Evolutionary conservation across 2,329 filamentous ascomycete genomes (phyloP), one percentile per base, ranked within the genome.

Genomic region (Chrysosporium keratinophilum): DNA sequence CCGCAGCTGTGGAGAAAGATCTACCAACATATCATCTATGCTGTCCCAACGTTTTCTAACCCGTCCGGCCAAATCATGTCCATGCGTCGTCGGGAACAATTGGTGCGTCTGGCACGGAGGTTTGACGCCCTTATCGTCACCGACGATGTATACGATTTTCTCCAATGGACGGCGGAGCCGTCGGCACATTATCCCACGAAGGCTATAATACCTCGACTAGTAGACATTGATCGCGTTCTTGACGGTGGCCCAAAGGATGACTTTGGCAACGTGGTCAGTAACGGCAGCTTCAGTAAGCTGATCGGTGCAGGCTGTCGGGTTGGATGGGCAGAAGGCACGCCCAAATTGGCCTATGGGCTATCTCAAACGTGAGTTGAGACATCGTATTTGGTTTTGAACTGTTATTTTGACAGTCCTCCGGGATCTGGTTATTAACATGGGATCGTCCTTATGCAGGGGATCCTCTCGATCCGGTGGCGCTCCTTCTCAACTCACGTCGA

Each of bases 131-230:
- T 97, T n/a, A 70, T 96, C 53, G 77, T 96, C 28, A 81, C 81
- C 47, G 91, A 97, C 70, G 93, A 98, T 67, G 89, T 97, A 9
- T 98, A 98, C 66, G 91, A 97, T 67, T 85, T 91, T 60, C 76
- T 97, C 4, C 86, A 90, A 65, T 96, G 89, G 88, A 51, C 28
- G 23, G 35, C 40, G 2, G 14, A 15, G 10, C 57, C 50, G 5
- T 51, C 37, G 3, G 15, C 39, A 40, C 20, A 45, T 4, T 37
- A 50, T 34, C 39, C 57, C 2, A 45, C 41, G 5, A 50, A 52
- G 28, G 61, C 59, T 15, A n/a, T 63, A 33, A 59, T 89, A 7
- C 88, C 88, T 2, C 81, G 88, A 0, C 74, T 95, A 1, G 81
- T 87, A 15, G 89, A 95, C 65, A 74, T 95, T 53, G 89, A 95